Evolutionary conservation across 208 protist species (phyloP), one percentile per base, ranked within the genome.

Genomic region (Trypanosoma congolense): DNA sequence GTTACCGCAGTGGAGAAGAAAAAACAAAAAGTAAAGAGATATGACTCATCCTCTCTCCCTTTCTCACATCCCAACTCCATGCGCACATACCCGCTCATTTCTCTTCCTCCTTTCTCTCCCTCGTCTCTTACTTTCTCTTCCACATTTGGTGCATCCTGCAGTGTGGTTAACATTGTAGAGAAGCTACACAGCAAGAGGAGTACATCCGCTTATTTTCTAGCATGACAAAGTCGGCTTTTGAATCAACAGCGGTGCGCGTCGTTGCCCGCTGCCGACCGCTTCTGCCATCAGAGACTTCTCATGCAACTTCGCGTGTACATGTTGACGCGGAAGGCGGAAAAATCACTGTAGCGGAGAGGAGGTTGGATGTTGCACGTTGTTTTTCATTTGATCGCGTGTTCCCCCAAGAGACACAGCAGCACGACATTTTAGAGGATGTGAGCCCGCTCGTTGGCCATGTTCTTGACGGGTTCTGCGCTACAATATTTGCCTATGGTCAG

Each of bases 401-500:
- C n/a, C 14, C 61, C 0, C 56, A 63, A 0, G 56, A 75, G 2
- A 55, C 76, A 0, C 63, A 70, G 26, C 89, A 95, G 70, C 64
- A 51, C 9, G 61, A 83, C 8, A 55, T 70, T 8, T 91, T 93
- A 56, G 70, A 71, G 12, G 79, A 92, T 38, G 72, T 91, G 0
- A 51, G 50, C 0, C 89, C 85, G 16, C 55, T 95, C 10, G 63
- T 93, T 16, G 78, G 91, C n/a, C 89, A 93, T 52, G 83, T 85
- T 8, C 75, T 95, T 18, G 70, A 89, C 35, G 89, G 89, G 3
- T 77, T 92, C 36, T 83, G 93, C 59, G 84, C 87, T 1, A 95
- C 82, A 8, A 69, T 96, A 0, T 93, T 96, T 50, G 84, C 83
- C 28, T 96, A 96, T 36, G 90, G 90, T 2, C 87, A 95, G 59